These are phyloP conservation scores for Kokia cookei DNA, from an alignment of 441 rosid species.

Conservation along the genomic window DNA sequence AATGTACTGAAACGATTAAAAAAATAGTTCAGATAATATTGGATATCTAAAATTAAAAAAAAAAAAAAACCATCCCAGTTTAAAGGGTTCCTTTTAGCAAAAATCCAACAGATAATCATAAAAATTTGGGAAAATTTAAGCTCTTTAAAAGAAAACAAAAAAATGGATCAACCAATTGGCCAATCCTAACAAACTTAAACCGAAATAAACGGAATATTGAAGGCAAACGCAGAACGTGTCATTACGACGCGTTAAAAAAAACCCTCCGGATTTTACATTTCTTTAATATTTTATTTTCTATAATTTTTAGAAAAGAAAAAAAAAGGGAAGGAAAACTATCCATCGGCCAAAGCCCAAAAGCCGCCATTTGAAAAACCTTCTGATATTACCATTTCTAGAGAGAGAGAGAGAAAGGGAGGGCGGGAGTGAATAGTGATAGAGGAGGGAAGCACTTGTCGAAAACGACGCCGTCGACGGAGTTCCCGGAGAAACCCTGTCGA, in stretches of 20 bases:
- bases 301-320: not conserved
- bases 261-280: not conserved
- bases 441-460: not conserved
- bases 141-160: not conserved
- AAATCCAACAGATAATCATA: not conserved
- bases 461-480: not conserved
- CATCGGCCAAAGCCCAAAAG: not conserved
- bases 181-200: not conserved
- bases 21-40: too few relatives aligned
- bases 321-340: not conserved
- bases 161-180: not conserved
- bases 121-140: too few relatives aligned
- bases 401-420: not conserved
- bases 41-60: too few relatives aligned
- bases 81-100: too few relatives aligned
- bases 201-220: not conserved
- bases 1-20: too few relatives aligned
- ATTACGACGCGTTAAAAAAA: not conserved
- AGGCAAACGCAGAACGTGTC: not conserved
- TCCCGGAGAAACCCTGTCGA: not conserved
- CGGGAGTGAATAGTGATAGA: not conserved
- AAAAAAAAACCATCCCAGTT: too few relatives aligned
- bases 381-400: not conserved
- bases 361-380: constrained; percentile 4
- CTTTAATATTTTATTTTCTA: not conserved